Conservation (phyloP, 2,329 filamentous ascomycete species). For the Alternaria ethzedia region DNA sequence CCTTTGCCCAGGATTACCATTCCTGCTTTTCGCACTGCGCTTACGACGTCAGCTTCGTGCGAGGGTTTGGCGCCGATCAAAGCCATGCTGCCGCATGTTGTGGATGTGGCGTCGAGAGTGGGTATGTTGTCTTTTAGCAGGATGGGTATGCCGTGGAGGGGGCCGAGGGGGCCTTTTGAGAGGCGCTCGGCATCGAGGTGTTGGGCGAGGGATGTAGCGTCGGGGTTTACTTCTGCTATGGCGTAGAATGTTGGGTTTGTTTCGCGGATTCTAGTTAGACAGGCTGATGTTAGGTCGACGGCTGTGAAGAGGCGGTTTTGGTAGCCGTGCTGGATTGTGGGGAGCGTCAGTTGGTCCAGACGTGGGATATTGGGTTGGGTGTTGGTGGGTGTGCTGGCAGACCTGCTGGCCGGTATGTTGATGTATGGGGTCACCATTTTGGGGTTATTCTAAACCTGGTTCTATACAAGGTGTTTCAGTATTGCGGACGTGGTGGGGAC, state of each 20-base stretch:
- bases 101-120: conserved; percentile 46
- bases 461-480: background rate
- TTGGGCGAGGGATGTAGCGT: conserved; percentile 55
- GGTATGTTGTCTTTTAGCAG: conserved; percentile 69
- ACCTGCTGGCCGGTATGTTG: background rate
- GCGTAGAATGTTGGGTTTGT: conserved; percentile 64
- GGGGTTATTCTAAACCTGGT: too few species aligned
- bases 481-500: background rate
- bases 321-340: background rate
- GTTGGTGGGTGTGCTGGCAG: background rate
- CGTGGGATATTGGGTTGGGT: background rate
- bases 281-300: conserved; percentile 39
- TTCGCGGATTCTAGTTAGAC: conserved; percentile 61
- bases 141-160: conserved; percentile 65
- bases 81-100: conserved; percentile 63
- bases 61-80: conserved; percentile 62
- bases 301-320: background rate
- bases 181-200: conserved; percentile 54
- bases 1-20: conserved; percentile 69
- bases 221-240: conserved; percentile 56
- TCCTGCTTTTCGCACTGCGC: conserved; percentile 63
- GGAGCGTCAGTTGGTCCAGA: background rate
- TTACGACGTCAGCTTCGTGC: conserved; percentile 63
- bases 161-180: conserved; percentile 52
- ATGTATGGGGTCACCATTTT: background rate